Percentiles rank a stretch among this genome's conserved stretches.
These are phyloP conservation scores for Panellus pusillus DNA, from an alignment of 768 basidiomycete species.

Conservation along the genomic window DNA sequence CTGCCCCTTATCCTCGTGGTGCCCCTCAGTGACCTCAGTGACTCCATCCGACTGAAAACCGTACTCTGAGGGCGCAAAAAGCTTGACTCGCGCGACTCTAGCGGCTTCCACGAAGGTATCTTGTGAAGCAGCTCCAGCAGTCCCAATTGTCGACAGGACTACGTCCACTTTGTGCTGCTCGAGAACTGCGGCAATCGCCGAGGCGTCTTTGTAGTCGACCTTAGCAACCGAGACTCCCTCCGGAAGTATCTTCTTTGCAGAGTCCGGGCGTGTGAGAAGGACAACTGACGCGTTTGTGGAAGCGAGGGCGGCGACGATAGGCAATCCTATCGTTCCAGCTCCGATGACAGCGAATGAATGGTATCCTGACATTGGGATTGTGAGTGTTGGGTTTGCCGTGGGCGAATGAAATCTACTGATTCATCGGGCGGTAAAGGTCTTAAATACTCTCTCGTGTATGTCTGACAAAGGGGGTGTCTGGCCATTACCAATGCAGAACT, in stretches of 20 bases:
- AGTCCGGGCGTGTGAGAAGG: slow-evolving; percentile 19
- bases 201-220: slow-evolving; percentile 29
- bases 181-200: slow-evolving; percentile 26
- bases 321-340: slow-evolving; percentile 20
- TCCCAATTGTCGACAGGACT: slow-evolving; percentile 33
- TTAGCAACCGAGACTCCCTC: slow-evolving; percentile 23
- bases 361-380: not conserved
- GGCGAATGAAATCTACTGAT: too few relatives aligned
- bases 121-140: slow-evolving; percentile 25
- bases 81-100: slow-evolving; percentile 34
- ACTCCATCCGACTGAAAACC: slow-evolving; percentile 35
- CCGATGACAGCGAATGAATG: slow-evolving; percentile 7
- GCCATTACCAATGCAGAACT: too few relatives aligned
- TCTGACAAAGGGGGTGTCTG: too few relatives aligned
- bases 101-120: slow-evolving; percentile 33
- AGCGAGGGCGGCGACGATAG: slow-evolving; percentile 44
- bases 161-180: slow-evolving; percentile 33
- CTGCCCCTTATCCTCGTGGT: slow-evolving; percentile 25
- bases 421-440: too few relatives aligned
- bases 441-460: too few relatives aligned
- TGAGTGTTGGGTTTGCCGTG: too few relatives aligned
- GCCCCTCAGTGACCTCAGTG: slow-evolving; percentile 20
- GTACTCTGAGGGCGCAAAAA: slow-evolving; percentile 41
- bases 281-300: slow-evolving; percentile 36
- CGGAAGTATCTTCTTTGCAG: slow-evolving; percentile 10